Percentiles rank a stretch among this genome's conserved stretches.
Conservation (phyloP, 2,329 filamentous ascomycete species). For the Exophiala calicioides region DNA sequence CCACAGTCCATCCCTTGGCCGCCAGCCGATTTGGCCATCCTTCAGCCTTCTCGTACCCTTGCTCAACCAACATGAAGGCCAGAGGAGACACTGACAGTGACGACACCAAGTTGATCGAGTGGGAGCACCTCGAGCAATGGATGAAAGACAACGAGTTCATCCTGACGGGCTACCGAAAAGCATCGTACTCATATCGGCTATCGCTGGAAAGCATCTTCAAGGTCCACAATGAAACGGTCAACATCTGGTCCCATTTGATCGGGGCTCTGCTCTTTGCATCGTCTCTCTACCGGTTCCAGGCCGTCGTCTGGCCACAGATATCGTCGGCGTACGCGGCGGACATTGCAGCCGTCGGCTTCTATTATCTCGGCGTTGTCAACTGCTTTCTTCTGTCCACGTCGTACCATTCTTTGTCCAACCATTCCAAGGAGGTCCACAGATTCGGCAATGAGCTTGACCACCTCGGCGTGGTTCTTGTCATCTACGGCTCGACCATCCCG, state of each 20-base stretch:
- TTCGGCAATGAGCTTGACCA: slow-evolving; percentile 31
- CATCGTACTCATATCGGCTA: slow-evolving; percentile 29
- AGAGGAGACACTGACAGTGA: no score
- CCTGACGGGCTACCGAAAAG: slow-evolving; percentile 33
- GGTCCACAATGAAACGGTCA: slow-evolving; percentile 32
- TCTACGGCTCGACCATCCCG: slow-evolving; percentile 17
- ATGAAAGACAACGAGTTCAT: slow-evolving; percentile 35
- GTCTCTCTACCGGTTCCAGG: slow-evolving; percentile 1
- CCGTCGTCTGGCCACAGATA: not conserved
- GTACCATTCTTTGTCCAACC: slow-evolving; percentile 36
- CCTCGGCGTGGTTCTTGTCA: slow-evolving; percentile 25
- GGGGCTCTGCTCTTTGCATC: slow-evolving; percentile 15
- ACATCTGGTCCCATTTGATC: slow-evolving; percentile 32
- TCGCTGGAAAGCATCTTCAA: slow-evolving; percentile 29
- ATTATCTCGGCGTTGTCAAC: slow-evolving; percentile 21
- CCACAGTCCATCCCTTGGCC: no score
- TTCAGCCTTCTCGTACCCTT: no score
- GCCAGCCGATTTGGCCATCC: no score
- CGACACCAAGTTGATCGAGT: no score
- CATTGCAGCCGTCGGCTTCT: slow-evolving; percentile 28
- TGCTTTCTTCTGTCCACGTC: slow-evolving; percentile 29
- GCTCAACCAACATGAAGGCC: no score
- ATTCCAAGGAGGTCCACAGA: slow-evolving; percentile 31
- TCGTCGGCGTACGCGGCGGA: slow-evolving; percentile 19
- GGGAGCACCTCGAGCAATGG: no score